Evolutionary conservation across 495 filamentous ascomycete genomes (phyloP).

Genomic region (Penicillium daleae): DNA sequence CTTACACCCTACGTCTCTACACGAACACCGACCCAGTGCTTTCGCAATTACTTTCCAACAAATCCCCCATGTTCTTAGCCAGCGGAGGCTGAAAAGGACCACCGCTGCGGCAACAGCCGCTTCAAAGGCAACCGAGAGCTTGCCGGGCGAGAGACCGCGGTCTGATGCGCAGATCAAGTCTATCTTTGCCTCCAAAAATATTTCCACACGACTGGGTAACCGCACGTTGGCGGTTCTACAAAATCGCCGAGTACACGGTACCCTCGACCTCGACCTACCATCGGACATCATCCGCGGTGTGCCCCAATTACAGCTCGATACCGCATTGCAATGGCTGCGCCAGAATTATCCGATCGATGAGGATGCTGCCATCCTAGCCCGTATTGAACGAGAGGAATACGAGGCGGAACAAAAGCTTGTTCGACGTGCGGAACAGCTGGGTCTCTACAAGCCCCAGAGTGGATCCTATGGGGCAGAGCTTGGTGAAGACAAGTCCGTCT

Average conservation of each 20-base stretch:
- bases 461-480: slow-evolving; percentile 48
- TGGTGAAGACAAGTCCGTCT: slow-evolving; percentile 43
- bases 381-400: slow-evolving; percentile 61
- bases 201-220: slow-evolving; percentile 61
- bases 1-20: slow-evolving; percentile 5
- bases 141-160: slow-evolving; percentile 37
- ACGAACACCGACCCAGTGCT: neutral
- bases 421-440: slow-evolving; percentile 47
- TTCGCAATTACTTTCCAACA: neutral
- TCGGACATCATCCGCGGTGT: slow-evolving; percentile 47
- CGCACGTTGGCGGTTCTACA: slow-evolving; percentile 70
- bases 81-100: slow-evolving; percentile 32
- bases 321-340: slow-evolving; percentile 71
- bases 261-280: slow-evolving; percentile 60
- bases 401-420: slow-evolving; percentile 47
- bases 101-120: slow-evolving; percentile 18
- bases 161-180: slow-evolving; percentile 56
- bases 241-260: slow-evolving; percentile 73
- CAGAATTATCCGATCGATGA: slow-evolving; percentile 73
- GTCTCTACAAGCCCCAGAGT: slow-evolving; percentile 56
- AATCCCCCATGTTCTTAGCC: slow-evolving; percentile 1
- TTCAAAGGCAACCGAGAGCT: slow-evolving; percentile 12
- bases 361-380: slow-evolving; percentile 63
- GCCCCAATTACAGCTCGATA: slow-evolving; percentile 38
- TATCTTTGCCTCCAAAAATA: slow-evolving; percentile 62